Percentiles rank a stretch among this genome's conserved stretches.
Evolutionary conservation across 2,329 filamentous ascomycete genomes (phyloP).

Genomic region (Arthrobotrys conoides): DNA sequence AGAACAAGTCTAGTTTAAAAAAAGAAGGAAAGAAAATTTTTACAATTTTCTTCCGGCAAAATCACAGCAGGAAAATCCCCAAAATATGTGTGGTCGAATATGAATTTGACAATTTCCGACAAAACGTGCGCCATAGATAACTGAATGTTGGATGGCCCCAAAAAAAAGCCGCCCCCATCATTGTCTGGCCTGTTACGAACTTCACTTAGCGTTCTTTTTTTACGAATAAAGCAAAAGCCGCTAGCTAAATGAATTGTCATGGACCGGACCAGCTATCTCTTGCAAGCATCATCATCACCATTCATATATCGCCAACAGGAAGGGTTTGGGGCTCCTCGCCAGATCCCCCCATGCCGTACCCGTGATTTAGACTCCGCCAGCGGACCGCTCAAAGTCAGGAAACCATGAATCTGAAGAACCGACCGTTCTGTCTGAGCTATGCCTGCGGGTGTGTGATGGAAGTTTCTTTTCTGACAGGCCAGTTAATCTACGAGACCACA

Average conservation of each 20-base stretch:
- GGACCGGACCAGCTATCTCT: conserved; percentile 6
- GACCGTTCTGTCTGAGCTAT: conserved; percentile 29
- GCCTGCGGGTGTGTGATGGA: conserved; percentile 50
- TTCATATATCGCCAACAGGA: conserved; percentile 53
- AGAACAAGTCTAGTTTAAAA: conserved; percentile 26
- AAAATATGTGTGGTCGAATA: conserved; percentile 51
- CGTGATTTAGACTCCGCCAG: conserved; percentile 55
- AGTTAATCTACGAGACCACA: conserved; percentile 51
- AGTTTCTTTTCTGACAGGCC: conserved; percentile 60
- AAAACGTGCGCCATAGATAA: conserved; percentile 60
- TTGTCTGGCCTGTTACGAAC: conserved; percentile 4
- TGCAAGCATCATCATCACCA: conserved; percentile 22
- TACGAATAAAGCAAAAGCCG: conserved; percentile 41
- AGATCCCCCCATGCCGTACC: conserved; percentile 53
- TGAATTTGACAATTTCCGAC: conserved; percentile 61
- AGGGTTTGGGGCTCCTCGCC: conserved; percentile 57
- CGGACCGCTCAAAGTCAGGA: conserved; percentile 49
- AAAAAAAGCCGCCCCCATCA: conserved; percentile 51
- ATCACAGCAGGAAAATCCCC: conserved; percentile 16
- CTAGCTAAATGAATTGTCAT: conserved; percentile 12
- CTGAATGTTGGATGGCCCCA: conserved; percentile 18
- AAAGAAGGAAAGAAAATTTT: conserved; percentile 30
- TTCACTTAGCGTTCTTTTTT: conserved; percentile 22
- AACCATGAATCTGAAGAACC: conserved; percentile 34
- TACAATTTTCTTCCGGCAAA: conserved; percentile 36